Evolutionary conservation across 495 filamentous ascomycete species (phyloP), one percentile per base, ranked within the genome.

Genomic region (Hyaloscypha variabilis): DNA sequence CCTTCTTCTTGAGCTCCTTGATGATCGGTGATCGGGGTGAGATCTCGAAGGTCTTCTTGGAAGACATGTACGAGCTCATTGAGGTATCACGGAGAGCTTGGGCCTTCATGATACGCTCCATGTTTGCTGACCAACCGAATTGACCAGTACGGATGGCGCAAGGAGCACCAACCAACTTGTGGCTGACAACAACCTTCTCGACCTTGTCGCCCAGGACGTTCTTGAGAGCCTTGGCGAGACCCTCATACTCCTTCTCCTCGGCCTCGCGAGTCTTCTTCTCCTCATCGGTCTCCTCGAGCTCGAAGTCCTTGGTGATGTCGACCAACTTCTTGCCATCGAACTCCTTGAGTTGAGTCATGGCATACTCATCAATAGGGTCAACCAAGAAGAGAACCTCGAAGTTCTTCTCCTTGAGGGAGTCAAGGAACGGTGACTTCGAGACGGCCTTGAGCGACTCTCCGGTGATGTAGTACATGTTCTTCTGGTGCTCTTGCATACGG

Each of bases 81-180:
- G 93, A 97, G 75, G 95, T 98, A 83, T 99, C 95, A 83, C 95
- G 96, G 72, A 99, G 92, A 78, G 95, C 95, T 86, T 99, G 95
- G 34, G 95, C 96, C 89, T 99, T 99, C 95, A 99, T 99, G 88
- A 99, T 99, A 85, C 95, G 96, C 89, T 99, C 95, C 95, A 99
- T 99, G 87, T 99, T 99, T 77, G 95, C 95, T 50, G 94, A 97
- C 95, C 95, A 99, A 82, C 95, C 95, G 80, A 99, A 99, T 85
- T 99, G 95, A 74, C 96, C 95, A 71, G 95, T 99, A 80, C 95
- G 95, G 84, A 99, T 98, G 78, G 95, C 95, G 81, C 96, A 98
- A 76, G 95, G 95, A 67, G 96, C 82, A 75, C 93, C 93, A 73
- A 92, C 85, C 60, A 99, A 89, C 90, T 98, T 98, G 92, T 97